A percentile compares a stretch with the other conserved stretches of the same genome.
Evolutionary conservation across 805 yeast species (phyloP).

Genomic region (Zygoascus tannicola): DNA sequence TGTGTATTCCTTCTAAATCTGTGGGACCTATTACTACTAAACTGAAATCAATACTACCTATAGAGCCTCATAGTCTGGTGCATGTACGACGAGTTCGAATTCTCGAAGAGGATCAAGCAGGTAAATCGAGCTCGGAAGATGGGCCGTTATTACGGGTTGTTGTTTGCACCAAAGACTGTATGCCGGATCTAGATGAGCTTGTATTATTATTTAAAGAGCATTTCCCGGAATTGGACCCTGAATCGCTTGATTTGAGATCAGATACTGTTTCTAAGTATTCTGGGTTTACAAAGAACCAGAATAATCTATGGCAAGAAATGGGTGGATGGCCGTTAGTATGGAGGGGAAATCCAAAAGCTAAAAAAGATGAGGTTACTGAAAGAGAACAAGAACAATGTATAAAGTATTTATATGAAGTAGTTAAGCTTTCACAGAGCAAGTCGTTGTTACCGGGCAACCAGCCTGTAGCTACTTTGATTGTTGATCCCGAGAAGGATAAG

Average conservation of each 20-base stretch:
- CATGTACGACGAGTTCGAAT: not conserved
- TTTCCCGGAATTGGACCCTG: not conserved
- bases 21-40: slow-evolving; percentile 19
- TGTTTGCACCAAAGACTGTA: slow-evolving; percentile 37
- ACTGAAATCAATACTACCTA: not conserved
- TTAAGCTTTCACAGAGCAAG: slow-evolving; percentile 16
- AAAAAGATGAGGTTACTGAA: slow-evolving; percentile 36
- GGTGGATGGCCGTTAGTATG: slow-evolving; percentile 78
- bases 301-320: slow-evolving; percentile 51
- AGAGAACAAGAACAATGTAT: slow-evolving; percentile 41
- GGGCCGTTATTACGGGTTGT: slow-evolving; percentile 31
- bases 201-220: slow-evolving; percentile 3
- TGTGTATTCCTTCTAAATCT: slow-evolving; percentile 24
- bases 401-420: slow-evolving; percentile 26
- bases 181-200: slow-evolving; percentile 21
- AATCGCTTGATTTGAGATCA: slow-evolving; percentile 4
- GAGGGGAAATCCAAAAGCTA: slow-evolving; percentile 72
- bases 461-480: slow-evolving; percentile 55
- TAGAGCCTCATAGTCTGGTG: not conserved
- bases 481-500: slow-evolving; percentile 42
- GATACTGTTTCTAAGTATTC: slow-evolving; percentile 45
- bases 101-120: not conserved
- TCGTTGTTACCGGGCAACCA: slow-evolving; percentile 15
- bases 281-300: slow-evolving; percentile 66
- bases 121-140: slow-evolving; percentile 17